Base-by-base conservation (phyloP, 768 basidiomycete genomes). In the Calocera cornea region DNA sequence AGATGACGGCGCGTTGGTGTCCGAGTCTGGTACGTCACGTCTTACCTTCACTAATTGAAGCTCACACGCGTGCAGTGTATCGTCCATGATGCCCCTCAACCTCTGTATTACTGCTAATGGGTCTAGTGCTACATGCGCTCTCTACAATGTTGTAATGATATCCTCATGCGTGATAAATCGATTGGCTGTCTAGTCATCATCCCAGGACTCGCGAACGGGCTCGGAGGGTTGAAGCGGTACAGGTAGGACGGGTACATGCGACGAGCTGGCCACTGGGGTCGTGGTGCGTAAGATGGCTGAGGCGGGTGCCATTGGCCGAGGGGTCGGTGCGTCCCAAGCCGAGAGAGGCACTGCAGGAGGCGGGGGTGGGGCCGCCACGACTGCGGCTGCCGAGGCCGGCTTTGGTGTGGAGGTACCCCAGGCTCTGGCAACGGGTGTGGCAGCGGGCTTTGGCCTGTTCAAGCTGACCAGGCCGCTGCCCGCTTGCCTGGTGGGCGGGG, bases 381-480 rank as follows among this genome's bases (percentile, higher is more conserved):
- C 54, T 1, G 29, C 49, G 27, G 68, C 31, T 1, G 65, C 41
- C 24, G 47, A 36, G 12, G 68, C 17, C 27, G 68, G 19, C 41
- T 65, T 65, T n/a, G 65, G 47, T 2, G 27, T 60, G 11, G 14
- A 2, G 10, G 22, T 27, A 29, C 68, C 68, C 68, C 68, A 69
- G 12, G 66, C 68, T 41, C 68, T 67, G 22, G 29, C 64, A 8
- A 44, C 33, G 27, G 66, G 40, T 54, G 66, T 34, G 36, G 41
- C 40, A 31, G 60, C 29, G 34, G 68, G n/a, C 17, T n/a, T 67
- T 27, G 54, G 54, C 54, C 54, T 14, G 54, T 60, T 60, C 27
- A 60, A 60, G 31, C 54, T 60, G 54, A 60, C 54, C 2, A 60
- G 54, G 54, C 54, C 54, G 22, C 27, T 22, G 22, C 54, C 54